Conservation (phyloP, 495 filamentous ascomycete species). For the Beverwykella pulmonaria region DNA sequence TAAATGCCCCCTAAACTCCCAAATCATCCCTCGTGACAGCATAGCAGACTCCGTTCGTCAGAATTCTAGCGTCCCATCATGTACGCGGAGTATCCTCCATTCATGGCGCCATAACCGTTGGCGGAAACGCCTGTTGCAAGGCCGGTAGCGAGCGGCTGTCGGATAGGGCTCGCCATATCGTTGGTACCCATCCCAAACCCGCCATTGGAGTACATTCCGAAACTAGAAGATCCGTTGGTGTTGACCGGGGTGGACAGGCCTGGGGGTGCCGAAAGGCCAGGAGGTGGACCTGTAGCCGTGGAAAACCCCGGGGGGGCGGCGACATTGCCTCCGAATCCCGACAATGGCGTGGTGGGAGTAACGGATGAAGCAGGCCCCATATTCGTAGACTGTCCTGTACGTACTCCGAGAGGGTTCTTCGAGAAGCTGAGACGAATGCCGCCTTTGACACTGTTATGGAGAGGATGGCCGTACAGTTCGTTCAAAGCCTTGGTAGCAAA, state of each 20-base stretch:
- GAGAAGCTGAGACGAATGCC: slow-evolving; percentile 98
- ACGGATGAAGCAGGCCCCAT: slow-evolving; percentile 56
- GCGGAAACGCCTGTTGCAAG: slow-evolving; percentile 29
- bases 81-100: slow-evolving; percentile 31
- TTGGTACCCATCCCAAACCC: slow-evolving; percentile 30
- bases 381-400: slow-evolving; percentile 68
- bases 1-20: slow-evolving; percentile 33
- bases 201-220: slow-evolving; percentile 30
- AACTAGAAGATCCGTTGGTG: slow-evolving; percentile 28
- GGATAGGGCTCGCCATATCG: slow-evolving; percentile 32
- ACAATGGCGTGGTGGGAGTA: slow-evolving; percentile 53
- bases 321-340: slow-evolving; percentile 41
- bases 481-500: slow-evolving; percentile 92
- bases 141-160: slow-evolving; percentile 30
- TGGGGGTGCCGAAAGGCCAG: slow-evolving; percentile 38
- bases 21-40: slow-evolving; percentile 32
- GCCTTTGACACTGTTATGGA: slow-evolving; percentile 93
- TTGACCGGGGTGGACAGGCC: slow-evolving; percentile 31
- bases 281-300: slow-evolving; percentile 40
- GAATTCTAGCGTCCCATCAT: slow-evolving; percentile 36
- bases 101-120: slow-evolving; percentile 30
- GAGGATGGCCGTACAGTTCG: slow-evolving; percentile 83
- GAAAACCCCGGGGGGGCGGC: slow-evolving; percentile 37
- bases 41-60: slow-evolving; percentile 10
- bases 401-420: slow-evolving; percentile 94